Percentiles rank a stretch among this genome's conserved stretches.
Conservation (phyloP, 164 flowering plant genomes). For the Aristolochia fimbriata region DNA sequence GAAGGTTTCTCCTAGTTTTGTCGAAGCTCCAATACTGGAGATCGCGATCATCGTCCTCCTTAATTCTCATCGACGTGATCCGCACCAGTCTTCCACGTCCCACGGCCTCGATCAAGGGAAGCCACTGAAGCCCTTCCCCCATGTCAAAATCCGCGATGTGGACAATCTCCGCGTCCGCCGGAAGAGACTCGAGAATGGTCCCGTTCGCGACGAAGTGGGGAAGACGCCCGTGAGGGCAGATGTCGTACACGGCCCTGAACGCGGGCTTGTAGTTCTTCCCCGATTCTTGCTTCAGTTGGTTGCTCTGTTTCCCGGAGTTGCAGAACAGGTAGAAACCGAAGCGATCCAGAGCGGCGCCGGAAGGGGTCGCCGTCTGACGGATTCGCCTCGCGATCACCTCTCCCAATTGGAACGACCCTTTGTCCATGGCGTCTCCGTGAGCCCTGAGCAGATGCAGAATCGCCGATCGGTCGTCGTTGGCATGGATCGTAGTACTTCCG, state of each 20-base stretch:
- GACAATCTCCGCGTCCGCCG: conserved; percentile 24
- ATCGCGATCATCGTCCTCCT: conserved; percentile 1
- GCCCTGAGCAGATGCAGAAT: conserved; percentile 42
- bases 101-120: conserved; percentile 34
- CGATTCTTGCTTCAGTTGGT: conserved; percentile 36
- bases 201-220: conserved; percentile 45
- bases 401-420: conserved; percentile 25
- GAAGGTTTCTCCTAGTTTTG: conserved; percentile 33
- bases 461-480: conserved; percentile 17
- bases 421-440: conserved; percentile 44
- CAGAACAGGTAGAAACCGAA: conserved; percentile 25
- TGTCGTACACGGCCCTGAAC: conserved; percentile 36
- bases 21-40: conserved; percentile 16
- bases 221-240: conserved; percentile 36
- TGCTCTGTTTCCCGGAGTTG: conserved; percentile 15
- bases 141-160: conserved; percentile 48
- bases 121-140: conserved; percentile 57
- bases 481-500: conserved; percentile 5
- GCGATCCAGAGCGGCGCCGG: conserved; percentile 35
- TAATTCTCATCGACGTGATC: conserved; percentile 31
- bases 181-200: conserved; percentile 45
- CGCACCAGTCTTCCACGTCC: conserved; percentile 16
- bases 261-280: conserved; percentile 28
- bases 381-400: conserved; percentile 30
- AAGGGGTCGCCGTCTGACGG: conserved; percentile 31